Evolutionary conservation across 768 basidiomycete species (phyloP), one percentile per base, ranked within the genome.

Genomic region (Leucosporidium creatinivorum): DNA sequence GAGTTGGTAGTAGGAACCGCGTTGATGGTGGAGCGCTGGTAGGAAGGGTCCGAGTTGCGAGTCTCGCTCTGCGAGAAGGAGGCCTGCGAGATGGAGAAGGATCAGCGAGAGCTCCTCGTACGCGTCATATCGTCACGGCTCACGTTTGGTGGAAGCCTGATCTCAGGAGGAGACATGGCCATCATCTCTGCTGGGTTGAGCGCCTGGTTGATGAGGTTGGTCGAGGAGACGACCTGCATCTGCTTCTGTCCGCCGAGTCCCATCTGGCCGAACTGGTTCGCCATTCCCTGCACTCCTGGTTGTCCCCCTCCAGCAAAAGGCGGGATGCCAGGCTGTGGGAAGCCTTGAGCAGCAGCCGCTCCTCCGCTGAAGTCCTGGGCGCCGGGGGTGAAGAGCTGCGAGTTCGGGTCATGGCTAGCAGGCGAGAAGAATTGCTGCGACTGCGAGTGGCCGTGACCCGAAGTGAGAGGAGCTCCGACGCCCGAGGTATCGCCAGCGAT

Each of bases 1-100:
- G 89, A 88, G 69, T 89, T 86, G 12, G 91, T 89, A 9, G 90
- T 93, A 7, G 94, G 94, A 68, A 97, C 85, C n/a, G 89, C 86
- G 76, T 93, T 94, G 66, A 97, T 76, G 1, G 96, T 99, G 69
- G 82, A 86, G 58, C 96, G 86, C 79, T 93, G 90, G 79, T 97
- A 98, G 19, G 89, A 92, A 39, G 86, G 83, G 77, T 97, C 88
- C 19, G 93, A 87, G 73, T 93, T 92, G 47, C 89, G 89, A 23
- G 80, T 81, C 1, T 87, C 89, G 36, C 87, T 86, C 19, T 86
- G 86, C 8, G 90, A 88, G 61, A 93, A 81, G 70, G 84, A 87
- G 8, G 91, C 85, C 79, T 79, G 71, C n/a, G 19, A 28, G 31
- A 49, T 26, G 23, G 25, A 21, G 21, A 23, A 26, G 13, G 21